Evolutionary conservation across 208 protist genomes (phyloP).

Genomic region (Entamoeba histolytica): DNA sequence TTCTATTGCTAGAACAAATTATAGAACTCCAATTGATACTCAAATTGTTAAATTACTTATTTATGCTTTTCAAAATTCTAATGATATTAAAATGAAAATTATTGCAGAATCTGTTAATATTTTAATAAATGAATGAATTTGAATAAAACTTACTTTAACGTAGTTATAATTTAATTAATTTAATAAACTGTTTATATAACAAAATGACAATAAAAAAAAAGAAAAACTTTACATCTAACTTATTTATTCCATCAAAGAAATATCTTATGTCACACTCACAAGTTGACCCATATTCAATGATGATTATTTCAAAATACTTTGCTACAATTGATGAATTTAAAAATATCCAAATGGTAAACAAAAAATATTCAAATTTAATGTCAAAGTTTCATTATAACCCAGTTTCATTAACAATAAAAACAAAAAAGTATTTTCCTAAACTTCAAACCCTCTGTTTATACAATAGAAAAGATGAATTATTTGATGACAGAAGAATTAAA

Average conservation of each 20-base stretch:
- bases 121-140: not conserved
- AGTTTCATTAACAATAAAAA: not conserved
- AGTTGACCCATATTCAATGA: not conserved
- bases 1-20: not conserved
- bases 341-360: not conserved
- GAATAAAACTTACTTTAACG: too few relatives aligned
- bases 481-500: not conserved
- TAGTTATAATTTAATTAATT: too few relatives aligned
- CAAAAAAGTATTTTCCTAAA: not conserved
- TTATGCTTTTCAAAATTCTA: not conserved
- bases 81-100: not conserved
- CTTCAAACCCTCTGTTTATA: not conserved
- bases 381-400: not conserved
- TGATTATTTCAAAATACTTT: not conserved
- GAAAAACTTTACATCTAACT: too few relatives aligned
- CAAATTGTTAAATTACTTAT: not conserved
- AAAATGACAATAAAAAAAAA: too few relatives aligned
- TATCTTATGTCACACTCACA: not conserved
- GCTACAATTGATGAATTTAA: not conserved
- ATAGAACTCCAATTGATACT: not conserved
- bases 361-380: not conserved
- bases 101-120: not conserved
- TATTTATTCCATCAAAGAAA: not conserved
- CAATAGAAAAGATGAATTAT: not conserved
- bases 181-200: too few relatives aligned